Conservation (phyloP, 371 early-diverging fungal species). For the Rhizopus sp. region DNA sequence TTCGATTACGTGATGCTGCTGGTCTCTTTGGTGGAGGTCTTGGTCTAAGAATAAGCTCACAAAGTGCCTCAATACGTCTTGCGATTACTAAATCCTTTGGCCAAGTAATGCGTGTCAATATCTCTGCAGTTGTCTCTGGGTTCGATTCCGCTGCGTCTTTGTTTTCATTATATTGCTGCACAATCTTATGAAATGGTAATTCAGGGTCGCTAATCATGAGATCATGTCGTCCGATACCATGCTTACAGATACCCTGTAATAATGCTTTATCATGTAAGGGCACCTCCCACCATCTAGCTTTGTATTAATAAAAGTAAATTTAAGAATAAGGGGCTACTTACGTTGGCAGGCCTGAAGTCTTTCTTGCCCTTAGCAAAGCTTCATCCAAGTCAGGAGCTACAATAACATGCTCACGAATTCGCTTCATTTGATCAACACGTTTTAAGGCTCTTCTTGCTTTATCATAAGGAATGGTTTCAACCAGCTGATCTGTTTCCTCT, state of each 20-base stretch:
- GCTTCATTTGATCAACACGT: slow-evolving; percentile 67
- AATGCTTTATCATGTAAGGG: slow-evolving; percentile 67
- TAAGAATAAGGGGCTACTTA: slow-evolving; percentile 14
- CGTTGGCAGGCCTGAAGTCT: slow-evolving; percentile 41
- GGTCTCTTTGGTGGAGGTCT: slow-evolving; percentile 36
- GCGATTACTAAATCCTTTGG: slow-evolving; percentile 56
- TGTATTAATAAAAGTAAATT: slow-evolving; percentile 7
- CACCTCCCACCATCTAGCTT: slow-evolving; percentile 66
- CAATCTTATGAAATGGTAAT: slow-evolving; percentile 48
- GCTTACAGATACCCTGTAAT: slow-evolving; percentile 63
- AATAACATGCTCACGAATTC: slow-evolving; percentile 63
- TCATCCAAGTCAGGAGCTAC: slow-evolving; percentile 51
- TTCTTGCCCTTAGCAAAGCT: slow-evolving; percentile 29
- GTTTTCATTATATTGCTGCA: slow-evolving; percentile 9
- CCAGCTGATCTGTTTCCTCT: slow-evolving; percentile 46
- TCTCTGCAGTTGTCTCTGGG: slow-evolving; percentile 9
- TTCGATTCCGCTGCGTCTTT: slow-evolving; percentile 10
- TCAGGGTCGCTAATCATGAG: slow-evolving; percentile 63
- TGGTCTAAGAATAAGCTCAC: slow-evolving; percentile 53
- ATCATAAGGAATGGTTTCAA: slow-evolving; percentile 58
- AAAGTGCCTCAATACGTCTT: slow-evolving; percentile 56
- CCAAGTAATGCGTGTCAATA: slow-evolving; percentile 49
- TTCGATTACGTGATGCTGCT: slow-evolving; percentile 7
- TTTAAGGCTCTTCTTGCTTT: slow-evolving; percentile 69
- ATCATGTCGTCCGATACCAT: slow-evolving; percentile 70